phyloP scores from a whole-genome alignment of 2,329 filamentous ascomycete species.

The Clonostachys chloroleuca region DNA sequence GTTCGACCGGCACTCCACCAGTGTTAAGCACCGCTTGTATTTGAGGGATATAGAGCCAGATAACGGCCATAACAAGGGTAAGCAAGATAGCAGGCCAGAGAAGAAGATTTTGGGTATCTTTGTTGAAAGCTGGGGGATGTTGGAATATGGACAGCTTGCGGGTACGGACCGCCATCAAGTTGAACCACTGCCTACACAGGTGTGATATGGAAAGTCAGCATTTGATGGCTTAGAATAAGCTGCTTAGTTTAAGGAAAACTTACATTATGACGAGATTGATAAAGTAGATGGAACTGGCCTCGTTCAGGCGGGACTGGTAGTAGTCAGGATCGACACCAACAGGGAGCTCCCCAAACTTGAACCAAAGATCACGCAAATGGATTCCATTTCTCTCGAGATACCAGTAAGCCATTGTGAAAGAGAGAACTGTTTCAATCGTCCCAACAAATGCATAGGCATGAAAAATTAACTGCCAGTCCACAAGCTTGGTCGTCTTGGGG shows the following conservation, averaged over 20 bases:
- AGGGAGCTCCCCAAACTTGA: slow-evolving; percentile 53
- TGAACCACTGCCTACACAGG: slow-evolving; percentile 58
- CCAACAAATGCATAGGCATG: slow-evolving; percentile 72
- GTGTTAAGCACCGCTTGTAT: slow-evolving; percentile 60
- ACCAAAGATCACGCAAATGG: slow-evolving; percentile 61
- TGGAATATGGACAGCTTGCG: slow-evolving; percentile 65
- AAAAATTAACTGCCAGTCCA: slow-evolving; percentile 68
- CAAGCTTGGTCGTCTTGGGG: slow-evolving; percentile 64
- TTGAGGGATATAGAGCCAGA: slow-evolving; percentile 65
- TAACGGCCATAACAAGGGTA: slow-evolving; percentile 62
- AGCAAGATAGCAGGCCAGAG: slow-evolving; percentile 70
- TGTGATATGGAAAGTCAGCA: too few species aligned
- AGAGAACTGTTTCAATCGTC: slow-evolving; percentile 53
- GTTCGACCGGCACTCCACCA: slow-evolving; percentile 59
- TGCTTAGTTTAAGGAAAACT: too few species aligned
- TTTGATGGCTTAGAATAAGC: too few species aligned
- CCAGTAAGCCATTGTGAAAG: slow-evolving; percentile 64
- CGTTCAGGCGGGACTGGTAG: slow-evolving; percentile 51
- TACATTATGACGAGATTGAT: slow-evolving; percentile 74
- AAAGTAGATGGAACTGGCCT: slow-evolving; percentile 75
- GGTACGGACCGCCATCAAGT: slow-evolving; percentile 65
- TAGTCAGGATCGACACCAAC: slow-evolving; percentile 48
- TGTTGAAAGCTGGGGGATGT: slow-evolving; percentile 65
- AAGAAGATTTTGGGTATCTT: slow-evolving; percentile 59
- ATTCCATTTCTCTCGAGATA: slow-evolving; percentile 62